Evolutionary conservation across 2,329 filamentous ascomycete species (phyloP), one percentile per base, ranked within the genome.

Genomic region (Penicillium sp.): DNA sequence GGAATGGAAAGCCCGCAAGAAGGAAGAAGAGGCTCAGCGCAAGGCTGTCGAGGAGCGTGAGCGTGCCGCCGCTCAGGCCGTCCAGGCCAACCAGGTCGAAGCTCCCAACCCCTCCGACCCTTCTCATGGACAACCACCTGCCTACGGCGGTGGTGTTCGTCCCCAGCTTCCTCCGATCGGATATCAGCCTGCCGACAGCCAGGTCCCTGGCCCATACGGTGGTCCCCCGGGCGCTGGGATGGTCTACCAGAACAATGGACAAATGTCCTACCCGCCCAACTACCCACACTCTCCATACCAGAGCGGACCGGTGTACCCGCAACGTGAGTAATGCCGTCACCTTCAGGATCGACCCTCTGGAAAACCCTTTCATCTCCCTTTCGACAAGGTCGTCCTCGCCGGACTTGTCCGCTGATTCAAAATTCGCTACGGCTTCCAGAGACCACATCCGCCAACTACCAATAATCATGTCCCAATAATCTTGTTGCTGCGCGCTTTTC

Each of bases 1-100:
- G 72, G 93, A 97, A 71, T 99, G 94, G 94, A 99, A 97, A 80
- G 90, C 91, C 38, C 91, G 94, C 69, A 97, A 97, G 85, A 99
- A 99, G 90, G 94, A 97, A 74, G 93, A 97, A 67, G 93, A 97
- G 63, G 88, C 88, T 48, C 83, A 86, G 66, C 90, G 92, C 69
- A 97, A 97, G 80, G 89, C 89, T 11, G 91, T 92, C 9, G 93
- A 97, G 61, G 92, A 97, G 70, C 83, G 88, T 61, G 83, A 87
- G 59, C 89, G 92, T 56, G 53, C 87, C 86, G 73, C 83, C 10
- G 83, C 82, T 5, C 80, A 81, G 31, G 80, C 80, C 42, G 67
- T 65, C 13, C 71, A 73, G 56, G 68, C 69, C 47, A 71, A 62
- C 62, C 72, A 72, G 52, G 73, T 75, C 38, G 72, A 76, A 75